Base-by-base conservation (phyloP, 192 early-diverging fungal genomes). In the Thamnidium elegans region DNA sequence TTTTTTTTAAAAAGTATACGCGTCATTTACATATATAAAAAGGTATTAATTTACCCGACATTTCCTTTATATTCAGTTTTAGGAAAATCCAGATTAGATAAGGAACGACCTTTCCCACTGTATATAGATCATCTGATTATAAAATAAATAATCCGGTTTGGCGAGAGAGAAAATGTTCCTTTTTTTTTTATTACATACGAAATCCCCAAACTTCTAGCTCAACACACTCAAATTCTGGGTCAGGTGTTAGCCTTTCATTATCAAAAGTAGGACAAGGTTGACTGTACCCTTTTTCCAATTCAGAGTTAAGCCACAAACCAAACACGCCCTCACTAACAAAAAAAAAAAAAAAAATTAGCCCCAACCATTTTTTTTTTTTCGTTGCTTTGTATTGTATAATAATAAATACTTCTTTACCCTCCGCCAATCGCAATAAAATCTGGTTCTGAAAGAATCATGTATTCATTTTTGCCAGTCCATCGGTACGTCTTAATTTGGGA, bases 361-460 rank as follows among this genome's bases (percentile, higher is more conserved):
- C 32, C 26, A 34, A n/a, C 34, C 14, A 9, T 50, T 26, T 65
- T 54, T 36, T 19, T 8, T 19, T 15, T 4, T 6, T 26, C 13
- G 7, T 59, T 9, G 20, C 39, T 15, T 19, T 19, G 10, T 50
- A n/a, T n/a, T n/a, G n/a, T n/a, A n/a, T n/a, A n/a, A 4, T 6
- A 50, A 50, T 15, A 50, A 50, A 19, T 6, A 7, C n/a, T 50
- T 13, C 20, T 58, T 61, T 62, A 79, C 73, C 85, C 91, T 50
- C 91, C 90, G 30, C 91, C 91, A 21, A 93, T 66, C 7, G 89
- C 89, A 26, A 93, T 77, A 69, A 86, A 93, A 32, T 83, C 83
- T 4, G 81, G 78, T 63, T 89, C 84, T 17, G 83, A 84, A 20
- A 87, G 64, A 17, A 93, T 80, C 74, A 89, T 84, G 68, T 90